These are phyloP conservation scores for Lactarius hatsudake DNA, from an alignment of 768 basidiomycete species.

Conservation along the genomic window DNA sequence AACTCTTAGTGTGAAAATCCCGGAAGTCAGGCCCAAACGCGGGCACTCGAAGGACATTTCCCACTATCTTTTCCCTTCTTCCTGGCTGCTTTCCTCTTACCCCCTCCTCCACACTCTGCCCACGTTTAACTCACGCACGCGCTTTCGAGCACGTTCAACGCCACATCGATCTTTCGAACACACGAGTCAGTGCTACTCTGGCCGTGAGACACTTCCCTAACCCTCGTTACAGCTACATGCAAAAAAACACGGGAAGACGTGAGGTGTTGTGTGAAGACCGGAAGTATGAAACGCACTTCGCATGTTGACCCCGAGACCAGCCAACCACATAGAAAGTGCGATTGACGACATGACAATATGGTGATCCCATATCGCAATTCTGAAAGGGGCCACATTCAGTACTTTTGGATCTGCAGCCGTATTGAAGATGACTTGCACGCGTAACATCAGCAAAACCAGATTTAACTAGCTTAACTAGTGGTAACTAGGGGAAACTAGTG, in stretches of 20 bases:
- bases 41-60: too few relatives aligned
- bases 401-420: too few relatives aligned
- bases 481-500: too few relatives aligned
- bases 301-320: background rate
- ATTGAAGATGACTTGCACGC: background rate
- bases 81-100: too few relatives aligned
- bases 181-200: background rate
- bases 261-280: background rate
- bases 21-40: too few relatives aligned
- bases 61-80: too few relatives aligned
- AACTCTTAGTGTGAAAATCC: too few relatives aligned
- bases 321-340: background rate
- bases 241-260: background rate
- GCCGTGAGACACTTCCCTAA: background rate
- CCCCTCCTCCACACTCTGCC: too few relatives aligned
- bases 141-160: too few relatives aligned
- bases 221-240: background rate
- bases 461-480: too few relatives aligned
- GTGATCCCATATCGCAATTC: slow-evolving; percentile 6
- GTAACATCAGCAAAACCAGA: too few relatives aligned
- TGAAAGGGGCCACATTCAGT: background rate
- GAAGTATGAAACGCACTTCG: background rate
- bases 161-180: background rate
- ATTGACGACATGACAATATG: background rate
- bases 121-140: too few relatives aligned